A percentile compares a stretch with the other conserved stretches of the same genome.
Evolutionary conservation across 2,329 filamentous ascomycete species (phyloP).

Genomic region (Alternaria novae-zelandiae): DNA sequence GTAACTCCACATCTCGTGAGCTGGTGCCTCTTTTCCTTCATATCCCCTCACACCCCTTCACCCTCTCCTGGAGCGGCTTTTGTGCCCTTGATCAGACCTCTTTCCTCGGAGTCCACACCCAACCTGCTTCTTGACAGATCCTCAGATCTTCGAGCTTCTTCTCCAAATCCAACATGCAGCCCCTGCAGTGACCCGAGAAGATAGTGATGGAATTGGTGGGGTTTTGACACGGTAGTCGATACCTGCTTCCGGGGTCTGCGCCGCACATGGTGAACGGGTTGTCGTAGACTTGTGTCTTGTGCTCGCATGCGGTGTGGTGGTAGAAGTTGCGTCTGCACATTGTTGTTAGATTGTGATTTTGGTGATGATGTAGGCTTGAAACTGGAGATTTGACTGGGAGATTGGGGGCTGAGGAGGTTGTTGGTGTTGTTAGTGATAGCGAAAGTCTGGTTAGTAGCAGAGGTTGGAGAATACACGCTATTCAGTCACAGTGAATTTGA

Average conservation of each 20-base stretch:
- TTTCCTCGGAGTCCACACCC: not conserved
- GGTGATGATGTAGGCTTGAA: not conserved
- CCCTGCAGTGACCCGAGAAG: not conserved
- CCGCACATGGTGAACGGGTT: not conserved
- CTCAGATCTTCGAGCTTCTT: not conserved
- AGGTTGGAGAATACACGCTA: not conserved
- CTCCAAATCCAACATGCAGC: not conserved
- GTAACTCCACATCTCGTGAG: not conserved
- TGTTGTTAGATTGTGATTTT: not conserved
- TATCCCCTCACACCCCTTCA: not conserved
- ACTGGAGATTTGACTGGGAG: not conserved
- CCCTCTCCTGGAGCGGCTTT: not conserved
- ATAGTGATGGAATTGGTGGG: not conserved
- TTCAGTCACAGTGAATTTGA: not conserved
- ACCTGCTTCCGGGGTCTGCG: not conserved
- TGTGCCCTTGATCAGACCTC: not conserved
- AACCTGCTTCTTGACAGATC: not conserved
- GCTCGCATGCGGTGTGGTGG: not conserved
- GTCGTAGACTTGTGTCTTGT: not conserved
- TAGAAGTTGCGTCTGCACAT: slow-evolving; percentile 1
- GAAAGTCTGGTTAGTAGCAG: not conserved
- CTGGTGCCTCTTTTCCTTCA: not conserved
- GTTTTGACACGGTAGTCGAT: not conserved
- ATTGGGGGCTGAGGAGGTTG: not conserved
- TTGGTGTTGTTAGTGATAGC: not conserved